Conservation (phyloP, 2,329 filamentous ascomycete genomes). For the Scytalidium lignicola region DNA sequence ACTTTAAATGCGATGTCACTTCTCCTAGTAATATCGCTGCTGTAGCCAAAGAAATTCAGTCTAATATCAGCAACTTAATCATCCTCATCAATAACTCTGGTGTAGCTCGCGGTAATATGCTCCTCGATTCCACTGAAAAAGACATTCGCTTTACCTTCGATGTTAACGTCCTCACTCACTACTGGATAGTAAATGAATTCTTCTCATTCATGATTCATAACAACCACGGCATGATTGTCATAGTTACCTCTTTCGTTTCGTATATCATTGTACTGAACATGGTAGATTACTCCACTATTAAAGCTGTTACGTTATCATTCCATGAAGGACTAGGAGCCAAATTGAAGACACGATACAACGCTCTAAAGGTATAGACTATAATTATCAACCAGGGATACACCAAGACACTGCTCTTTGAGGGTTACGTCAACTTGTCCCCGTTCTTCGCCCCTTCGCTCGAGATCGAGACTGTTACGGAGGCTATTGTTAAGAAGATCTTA, state of each 20-base stretch:
- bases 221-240: slow-evolving; percentile 71
- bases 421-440: slow-evolving; percentile 44
- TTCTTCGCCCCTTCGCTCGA: slow-evolving; percentile 51
- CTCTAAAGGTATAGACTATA: slow-evolving; percentile 61
- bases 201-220: slow-evolving; percentile 56
- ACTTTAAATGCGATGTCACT: slow-evolving; percentile 67
- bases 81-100: slow-evolving; percentile 71
- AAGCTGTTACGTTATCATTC: slow-evolving; percentile 61
- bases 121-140: slow-evolving; percentile 52
- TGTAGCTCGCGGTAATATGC: slow-evolving; percentile 53
- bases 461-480: slow-evolving; percentile 59
- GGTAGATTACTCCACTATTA: slow-evolving; percentile 63
- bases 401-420: slow-evolving; percentile 54
- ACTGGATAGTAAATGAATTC: slow-evolving; percentile 62
- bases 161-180: slow-evolving; percentile 65
- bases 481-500: slow-evolving; percentile 55
- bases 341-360: slow-evolving; percentile 54
- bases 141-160: slow-evolving; percentile 64
- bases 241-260: slow-evolving; percentile 59
- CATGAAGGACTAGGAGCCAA: slow-evolving; percentile 62
- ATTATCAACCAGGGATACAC: slow-evolving; percentile 59
- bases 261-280: slow-evolving; percentile 57
- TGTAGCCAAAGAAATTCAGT: slow-evolving; percentile 48
- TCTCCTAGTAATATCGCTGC: slow-evolving; percentile 47
- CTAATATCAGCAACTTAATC: slow-evolving; percentile 57